Base-by-base conservation (phyloP, 495 filamentous ascomycete genomes). In the Aspergillus sparsus region DNA sequence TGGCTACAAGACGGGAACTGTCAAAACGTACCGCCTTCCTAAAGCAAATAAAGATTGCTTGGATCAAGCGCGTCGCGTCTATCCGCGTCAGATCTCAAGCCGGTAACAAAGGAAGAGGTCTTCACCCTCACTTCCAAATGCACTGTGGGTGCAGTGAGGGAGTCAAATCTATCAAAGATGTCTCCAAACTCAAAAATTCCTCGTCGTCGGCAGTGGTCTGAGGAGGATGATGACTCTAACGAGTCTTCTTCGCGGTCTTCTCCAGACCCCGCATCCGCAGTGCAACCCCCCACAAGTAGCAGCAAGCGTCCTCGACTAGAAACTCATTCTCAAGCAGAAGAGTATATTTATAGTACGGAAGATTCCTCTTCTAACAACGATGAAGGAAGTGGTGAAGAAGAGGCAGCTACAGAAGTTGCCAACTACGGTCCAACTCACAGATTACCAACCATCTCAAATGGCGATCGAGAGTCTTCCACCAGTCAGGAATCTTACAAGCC, bases 401-500 rank as follows among this genome's bases (percentile, higher is more conserved):
- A 46, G 10, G 50, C 35, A 11, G 2, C 45, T 16, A 57, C 21
- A 6, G 46, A 55, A 27, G 51, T 15, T 4, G 31, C 32, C 27
- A 39, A n/a, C n/a, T 27, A 45, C 10, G 32, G 21, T 45, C 46
- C 58, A 4, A 7, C 58, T 39, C n/a, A 6, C 12, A 51, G 13
- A 27, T 32, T 33, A 10, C n/a, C 58, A 31, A 34, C 41, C 42
- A 34, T 37, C 11, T 52, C 58, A 35, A 59, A 47, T 34, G 36
- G 27, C 16, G 46, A 49, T 18, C 60, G 60, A 34, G 45, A 53
- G 21, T 3, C 21, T 41, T 64, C 50, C 35, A 36, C 64, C 6
- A 56, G 53, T 7, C 63, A 68, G 5, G 66, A 68, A 21, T 71
- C 65, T 6, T 78, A 85, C 72, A 87, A 94, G 62, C 87, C 94